Percentiles rank a stretch among this genome's conserved stretches.
These are phyloP conservation scores for Chrysoporthe puriensis DNA, from an alignment of 2,329 filamentous ascomycete genomes.

Conservation along the genomic window DNA sequence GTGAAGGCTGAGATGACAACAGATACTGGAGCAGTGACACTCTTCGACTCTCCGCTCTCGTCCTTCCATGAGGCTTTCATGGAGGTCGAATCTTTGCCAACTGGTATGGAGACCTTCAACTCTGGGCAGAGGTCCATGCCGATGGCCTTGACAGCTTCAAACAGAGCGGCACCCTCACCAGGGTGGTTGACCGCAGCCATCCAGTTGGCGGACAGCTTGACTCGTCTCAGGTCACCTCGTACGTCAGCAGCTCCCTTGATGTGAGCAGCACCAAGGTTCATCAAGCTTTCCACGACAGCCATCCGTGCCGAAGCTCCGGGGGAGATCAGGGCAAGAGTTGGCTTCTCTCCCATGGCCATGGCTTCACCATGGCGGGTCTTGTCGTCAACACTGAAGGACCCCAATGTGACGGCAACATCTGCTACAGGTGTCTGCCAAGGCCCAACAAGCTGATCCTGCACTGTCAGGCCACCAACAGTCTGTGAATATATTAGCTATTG, in stretches of 20 bases:
- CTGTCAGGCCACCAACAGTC: slow-evolving; percentile 85
- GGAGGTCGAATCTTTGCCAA: slow-evolving; percentile 97
- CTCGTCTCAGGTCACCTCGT: slow-evolving; percentile 72
- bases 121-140: slow-evolving; percentile 90
- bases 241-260: slow-evolving; percentile 44
- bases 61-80: slow-evolving; percentile 98
- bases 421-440: slow-evolving; percentile 95
- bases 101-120: slow-evolving; percentile 90
- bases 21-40: slow-evolving; percentile 90
- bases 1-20: slow-evolving; percentile 90
- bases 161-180: slow-evolving; percentile 89
- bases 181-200: slow-evolving; percentile 96
- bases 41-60: slow-evolving; percentile 68
- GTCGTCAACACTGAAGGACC: slow-evolving; percentile 68
- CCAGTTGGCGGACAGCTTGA: slow-evolving; percentile 96
- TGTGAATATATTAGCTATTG: slow-evolving; percentile 8
- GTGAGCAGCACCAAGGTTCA: slow-evolving; percentile 85
- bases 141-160: slow-evolving; percentile 91
- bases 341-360: slow-evolving; percentile 97
- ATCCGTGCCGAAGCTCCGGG: slow-evolving; percentile 90
- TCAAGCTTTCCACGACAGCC: slow-evolving; percentile 90
- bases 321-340: slow-evolving; percentile 85
- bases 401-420: slow-evolving; percentile 90
- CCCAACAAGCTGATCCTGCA: slow-evolving; percentile 93
- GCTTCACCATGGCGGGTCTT: slow-evolving; percentile 83